A percentile compares a stretch with the other conserved stretches of the same genome.
phyloP scores from a whole-genome alignment of 1,284 basidiomycete species.

The Boletus hoseneyae region DNA sequence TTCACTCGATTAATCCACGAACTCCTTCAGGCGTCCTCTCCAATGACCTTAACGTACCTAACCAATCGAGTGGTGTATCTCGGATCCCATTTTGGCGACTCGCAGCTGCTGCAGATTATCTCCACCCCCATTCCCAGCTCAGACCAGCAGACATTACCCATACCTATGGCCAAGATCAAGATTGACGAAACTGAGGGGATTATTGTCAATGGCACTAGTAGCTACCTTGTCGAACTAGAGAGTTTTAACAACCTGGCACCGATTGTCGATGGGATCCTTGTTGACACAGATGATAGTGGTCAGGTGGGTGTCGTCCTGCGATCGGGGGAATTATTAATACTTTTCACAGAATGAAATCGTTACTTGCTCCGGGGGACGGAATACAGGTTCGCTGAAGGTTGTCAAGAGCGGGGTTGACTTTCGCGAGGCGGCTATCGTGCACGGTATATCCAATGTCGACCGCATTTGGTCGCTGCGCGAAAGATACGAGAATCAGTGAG shows the following conservation, averaged over 20 bases:
- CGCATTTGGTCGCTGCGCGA: conserved; percentile 65
- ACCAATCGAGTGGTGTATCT: conserved; percentile 73
- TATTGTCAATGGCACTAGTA: conserved; percentile 49
- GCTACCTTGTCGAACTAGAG: conserved; percentile 57
- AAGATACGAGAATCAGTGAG: conserved; percentile 51
- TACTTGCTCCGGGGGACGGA: conserved; percentile 85
- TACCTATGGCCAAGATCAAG: conserved; percentile 40
- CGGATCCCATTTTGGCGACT: conserved; percentile 82
- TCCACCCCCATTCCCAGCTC: conserved; percentile 41
- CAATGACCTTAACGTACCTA: conserved; percentile 77
- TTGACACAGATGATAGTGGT: conserved; percentile 72
- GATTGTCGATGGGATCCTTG: conserved; percentile 79
- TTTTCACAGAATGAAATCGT: conserved; percentile 69
- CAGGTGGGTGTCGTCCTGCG: conserved; percentile 48
- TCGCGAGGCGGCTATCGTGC: conserved; percentile 58
- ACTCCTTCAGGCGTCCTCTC: conserved; percentile 61
- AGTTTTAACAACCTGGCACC: conserved; percentile 83
- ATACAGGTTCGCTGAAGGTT: conserved; percentile 77
- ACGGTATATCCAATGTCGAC: conserved; percentile 58
- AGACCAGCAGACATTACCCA: conserved; percentile 47
- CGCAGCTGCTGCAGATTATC: conserved; percentile 67
- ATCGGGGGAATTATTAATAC: conserved; percentile 7
- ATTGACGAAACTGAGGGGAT: conserved; percentile 38
- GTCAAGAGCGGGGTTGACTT: conserved; percentile 87
- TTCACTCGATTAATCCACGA: conserved; percentile 3